Conservation (phyloP, 345 rosid genomes). For the Eucalyptus marginata region DNA sequence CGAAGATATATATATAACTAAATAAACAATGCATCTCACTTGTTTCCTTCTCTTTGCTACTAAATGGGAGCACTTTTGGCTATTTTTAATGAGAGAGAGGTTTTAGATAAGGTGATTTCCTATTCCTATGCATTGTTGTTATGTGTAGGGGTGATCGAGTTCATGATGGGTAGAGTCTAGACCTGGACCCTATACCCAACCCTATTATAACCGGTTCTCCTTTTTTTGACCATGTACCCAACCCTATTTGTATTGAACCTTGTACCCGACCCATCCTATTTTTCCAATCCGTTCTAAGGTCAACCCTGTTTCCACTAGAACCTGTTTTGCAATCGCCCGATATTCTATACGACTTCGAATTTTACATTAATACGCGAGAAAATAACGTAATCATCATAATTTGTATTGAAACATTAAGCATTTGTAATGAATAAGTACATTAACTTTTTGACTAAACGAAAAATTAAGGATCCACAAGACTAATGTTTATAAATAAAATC, state of each 20-base stretch:
- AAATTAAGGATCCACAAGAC: too few species aligned
- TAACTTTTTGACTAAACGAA: fast-evolving
- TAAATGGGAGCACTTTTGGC: background rate
- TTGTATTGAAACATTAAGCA: too few species aligned
- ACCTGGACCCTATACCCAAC: fast-evolving
- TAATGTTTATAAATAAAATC: too few species aligned
- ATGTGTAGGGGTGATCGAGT: background rate
- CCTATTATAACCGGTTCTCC: fast-evolving
- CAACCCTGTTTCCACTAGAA: fast-evolving
- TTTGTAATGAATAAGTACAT: too few species aligned
- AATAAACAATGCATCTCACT: background rate
- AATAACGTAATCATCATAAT: fast-evolving
- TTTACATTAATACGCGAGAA: too few species aligned
- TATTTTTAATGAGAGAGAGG: background rate
- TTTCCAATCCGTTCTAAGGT: fast-evolving
- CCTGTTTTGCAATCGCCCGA: fast-evolving
- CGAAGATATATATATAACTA: background rate
- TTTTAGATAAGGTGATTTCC: background rate
- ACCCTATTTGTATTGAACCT: too few species aligned
- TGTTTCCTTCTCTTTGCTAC: background rate
- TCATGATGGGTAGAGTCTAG: fast-evolving
- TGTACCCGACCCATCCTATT: fast-evolving
- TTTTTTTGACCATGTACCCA: fast-evolving
- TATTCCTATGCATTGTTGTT: background rate
- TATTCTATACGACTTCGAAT: too few species aligned